Conservation (phyloP, 1,284 basidiomycete genomes). For the Papiliotrema nemorosa region DNA sequence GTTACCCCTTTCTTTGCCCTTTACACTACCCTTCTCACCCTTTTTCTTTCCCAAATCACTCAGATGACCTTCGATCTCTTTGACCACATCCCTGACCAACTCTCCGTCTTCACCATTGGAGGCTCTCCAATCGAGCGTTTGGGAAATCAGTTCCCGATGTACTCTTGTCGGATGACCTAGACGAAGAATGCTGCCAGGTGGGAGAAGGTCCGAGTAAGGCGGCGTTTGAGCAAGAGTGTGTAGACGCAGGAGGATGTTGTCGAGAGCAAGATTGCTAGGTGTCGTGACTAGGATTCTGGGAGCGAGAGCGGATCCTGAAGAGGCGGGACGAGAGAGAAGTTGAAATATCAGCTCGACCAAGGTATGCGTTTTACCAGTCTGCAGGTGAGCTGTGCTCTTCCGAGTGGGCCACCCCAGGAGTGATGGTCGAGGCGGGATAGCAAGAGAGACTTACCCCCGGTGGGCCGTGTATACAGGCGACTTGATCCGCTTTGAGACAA, state of each 20-base stretch:
- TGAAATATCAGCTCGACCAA: constrained; percentile 86
- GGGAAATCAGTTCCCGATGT: constrained; percentile 67
- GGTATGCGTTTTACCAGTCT: constrained; percentile 87
- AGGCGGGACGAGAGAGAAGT: constrained; percentile 54
- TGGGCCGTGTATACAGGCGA: constrained; percentile 94
- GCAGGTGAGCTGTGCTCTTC: not conserved
- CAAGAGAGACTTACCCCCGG: constrained; percentile 61
- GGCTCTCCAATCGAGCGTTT: constrained; percentile 86
- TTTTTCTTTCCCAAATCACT: constrained; percentile 70
- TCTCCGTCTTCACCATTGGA: constrained; percentile 71
- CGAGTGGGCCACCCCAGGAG: not conserved
- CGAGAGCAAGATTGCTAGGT: constrained; percentile 52
- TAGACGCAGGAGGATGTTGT: constrained; percentile 83
- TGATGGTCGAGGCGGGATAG: not conserved
- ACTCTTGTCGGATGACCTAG: constrained; percentile 92
- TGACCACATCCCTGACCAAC: constrained; percentile 78
- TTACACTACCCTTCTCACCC: constrained; percentile 61
- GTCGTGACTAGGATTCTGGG: constrained; percentile 55
- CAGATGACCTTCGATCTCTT: constrained; percentile 70
- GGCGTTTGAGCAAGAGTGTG: constrained; percentile 29
- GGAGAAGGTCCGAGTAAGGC: constrained; percentile 36
- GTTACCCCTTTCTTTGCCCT: constrained; percentile 68
- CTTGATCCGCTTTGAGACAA: constrained; percentile 55
- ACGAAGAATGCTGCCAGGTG: constrained; percentile 59
- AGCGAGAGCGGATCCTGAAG: constrained; percentile 36